Percentiles rank a stretch among this genome's conserved stretches.
These are phyloP conservation scores for Microcera coccophila DNA, from an alignment of 2,329 filamentous ascomycete species.

Conservation along the genomic window DNA sequence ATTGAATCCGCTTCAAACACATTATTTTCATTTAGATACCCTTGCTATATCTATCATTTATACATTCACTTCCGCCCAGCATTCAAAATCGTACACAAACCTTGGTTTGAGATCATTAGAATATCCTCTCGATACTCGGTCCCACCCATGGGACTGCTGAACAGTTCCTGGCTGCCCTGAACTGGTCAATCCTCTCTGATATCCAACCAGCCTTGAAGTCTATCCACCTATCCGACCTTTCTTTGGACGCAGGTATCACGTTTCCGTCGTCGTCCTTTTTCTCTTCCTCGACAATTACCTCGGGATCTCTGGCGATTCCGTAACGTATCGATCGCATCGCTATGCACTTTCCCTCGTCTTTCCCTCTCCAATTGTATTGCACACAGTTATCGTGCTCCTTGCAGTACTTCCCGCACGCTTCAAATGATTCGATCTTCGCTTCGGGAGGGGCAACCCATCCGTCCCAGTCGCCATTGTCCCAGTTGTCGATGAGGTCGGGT, in stretches of 20 bases:
- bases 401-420: conserved; percentile 28
- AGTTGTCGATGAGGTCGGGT: conserved; percentile 20
- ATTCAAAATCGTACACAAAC: neutral
- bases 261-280: conserved; percentile 24
- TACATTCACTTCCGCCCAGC: neutral
- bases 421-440: conserved; percentile 23
- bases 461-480: conserved; percentile 34
- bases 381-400: conserved; percentile 23
- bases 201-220: conserved; percentile 32
- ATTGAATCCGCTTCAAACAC: too few relatives aligned
- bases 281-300: conserved; percentile 24
- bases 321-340: conserved; percentile 28
- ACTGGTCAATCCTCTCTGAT: conserved; percentile 23
- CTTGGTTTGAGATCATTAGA: conserved; percentile 20
- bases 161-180: conserved; percentile 25
- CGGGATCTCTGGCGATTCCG: conserved; percentile 21
- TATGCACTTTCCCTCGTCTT: conserved; percentile 29
- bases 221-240: conserved; percentile 22
- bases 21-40: too few relatives aligned
- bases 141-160: conserved; percentile 31
- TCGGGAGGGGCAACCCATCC: conserved; percentile 24
- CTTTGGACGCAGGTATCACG: conserved; percentile 15
- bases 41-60: neutral
- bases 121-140: conserved; percentile 30
- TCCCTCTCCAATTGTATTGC: conserved; percentile 31